Evolutionary conservation across 495 filamentous ascomycete species (phyloP).

Genomic region (Penicillium cataractarum): DNA sequence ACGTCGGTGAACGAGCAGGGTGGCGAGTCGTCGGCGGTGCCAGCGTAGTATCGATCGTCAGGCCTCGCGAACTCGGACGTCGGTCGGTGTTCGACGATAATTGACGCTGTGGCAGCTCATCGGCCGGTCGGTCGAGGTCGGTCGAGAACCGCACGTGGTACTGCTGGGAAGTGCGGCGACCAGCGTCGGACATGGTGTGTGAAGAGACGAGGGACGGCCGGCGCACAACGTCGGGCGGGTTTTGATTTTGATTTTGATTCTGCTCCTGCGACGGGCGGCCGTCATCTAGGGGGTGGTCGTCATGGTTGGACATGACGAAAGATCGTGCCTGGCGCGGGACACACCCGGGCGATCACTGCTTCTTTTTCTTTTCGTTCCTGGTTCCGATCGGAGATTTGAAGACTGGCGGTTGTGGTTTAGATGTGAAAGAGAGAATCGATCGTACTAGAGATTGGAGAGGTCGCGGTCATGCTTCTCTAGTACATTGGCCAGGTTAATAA

Average conservation of each 20-base stretch:
- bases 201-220: slow-evolving; percentile 37
- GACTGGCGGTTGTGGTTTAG: not conserved
- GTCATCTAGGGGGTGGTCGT: slow-evolving; percentile 21
- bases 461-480: not conserved
- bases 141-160: slow-evolving; percentile 49
- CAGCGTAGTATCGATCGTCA: slow-evolving; percentile 44
- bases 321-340: slow-evolving; percentile 23
- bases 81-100: slow-evolving; percentile 21
- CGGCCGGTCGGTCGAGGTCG: slow-evolving; percentile 38
- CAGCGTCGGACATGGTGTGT: slow-evolving; percentile 40
- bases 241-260: slow-evolving; percentile 2
- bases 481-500: not conserved
- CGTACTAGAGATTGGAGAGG: not conserved
- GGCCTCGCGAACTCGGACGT: slow-evolving; percentile 37
- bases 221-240: slow-evolving; percentile 17
- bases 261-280: slow-evolving; percentile 2
- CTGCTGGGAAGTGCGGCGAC: slow-evolving; percentile 37
- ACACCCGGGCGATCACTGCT: slow-evolving; percentile 19
- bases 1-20: slow-evolving; percentile 33
- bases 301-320: slow-evolving; percentile 38
- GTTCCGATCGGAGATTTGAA: not conserved
- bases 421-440: not conserved
- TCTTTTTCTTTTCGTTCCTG: slow-evolving; percentile 1
- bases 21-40: slow-evolving; percentile 21
- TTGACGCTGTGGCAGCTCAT: slow-evolving; percentile 26